These are phyloP conservation scores for Ailanthus altissimus DNA, from an alignment of 345 rosid species.

Conservation along the genomic window DNA sequence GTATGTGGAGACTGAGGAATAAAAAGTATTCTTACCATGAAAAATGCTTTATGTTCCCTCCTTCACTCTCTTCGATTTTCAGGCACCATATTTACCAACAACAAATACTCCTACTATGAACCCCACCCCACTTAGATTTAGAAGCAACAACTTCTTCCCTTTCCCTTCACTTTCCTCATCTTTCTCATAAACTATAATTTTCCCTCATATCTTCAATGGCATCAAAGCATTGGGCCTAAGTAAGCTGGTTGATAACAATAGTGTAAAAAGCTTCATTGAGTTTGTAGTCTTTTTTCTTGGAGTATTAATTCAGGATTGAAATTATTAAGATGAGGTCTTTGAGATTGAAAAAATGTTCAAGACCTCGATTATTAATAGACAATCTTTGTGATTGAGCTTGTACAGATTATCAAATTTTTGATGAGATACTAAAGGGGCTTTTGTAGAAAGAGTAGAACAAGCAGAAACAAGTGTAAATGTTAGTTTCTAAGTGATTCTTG, in stretches of 20 bases:
- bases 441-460: neutral
- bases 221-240: constrained; percentile 58
- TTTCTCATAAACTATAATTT: too few species aligned
- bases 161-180: too few species aligned
- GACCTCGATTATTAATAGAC: constrained; percentile 73
- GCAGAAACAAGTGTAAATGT: neutral
- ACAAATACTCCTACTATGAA: too few species aligned
- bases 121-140: constrained; percentile 48
- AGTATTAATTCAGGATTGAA: constrained; percentile 55
- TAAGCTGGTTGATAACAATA: constrained; percentile 55
- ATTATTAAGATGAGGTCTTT: constrained; percentile 51
- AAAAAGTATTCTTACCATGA: too few species aligned
- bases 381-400: constrained; percentile 71
- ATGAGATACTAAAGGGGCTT: neutral
- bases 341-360: constrained; percentile 58
- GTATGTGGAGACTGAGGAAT: too few species aligned
- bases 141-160: too few species aligned
- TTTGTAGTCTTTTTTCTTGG: constrained; percentile 66
- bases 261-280: constrained; percentile 73
- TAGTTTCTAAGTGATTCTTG: neutral
- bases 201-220: constrained; percentile 63
- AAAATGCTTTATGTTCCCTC: too few species aligned
- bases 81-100: too few species aligned
- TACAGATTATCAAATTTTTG: constrained; percentile 20
- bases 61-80: too few species aligned